phyloP scores from a whole-genome alignment of 2,329 filamentous ascomycete species.

The Leptographium flavum region DNA sequence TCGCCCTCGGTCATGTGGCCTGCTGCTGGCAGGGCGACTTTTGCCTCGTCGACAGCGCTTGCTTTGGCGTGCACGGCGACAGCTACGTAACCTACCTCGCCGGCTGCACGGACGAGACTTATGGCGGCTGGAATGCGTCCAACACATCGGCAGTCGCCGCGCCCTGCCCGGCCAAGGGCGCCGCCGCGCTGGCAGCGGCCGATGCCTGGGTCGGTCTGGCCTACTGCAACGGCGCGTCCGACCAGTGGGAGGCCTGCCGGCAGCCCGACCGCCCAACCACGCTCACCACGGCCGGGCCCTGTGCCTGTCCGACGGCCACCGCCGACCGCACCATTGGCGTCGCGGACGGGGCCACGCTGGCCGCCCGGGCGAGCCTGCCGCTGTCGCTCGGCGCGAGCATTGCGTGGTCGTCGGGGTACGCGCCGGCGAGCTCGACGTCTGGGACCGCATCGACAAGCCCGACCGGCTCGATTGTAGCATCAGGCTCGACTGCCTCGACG shows the following conservation, averaged over 20 bases:
- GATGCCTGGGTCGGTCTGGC: constrained; percentile 21
- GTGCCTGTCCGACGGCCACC: constrained; percentile 16
- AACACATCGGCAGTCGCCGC: constrained; percentile 1
- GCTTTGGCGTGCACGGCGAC: constrained; percentile 12
- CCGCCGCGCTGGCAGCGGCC: constrained; percentile 1
- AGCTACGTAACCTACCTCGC: constrained; percentile 22
- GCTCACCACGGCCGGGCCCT: constrained; percentile 14
- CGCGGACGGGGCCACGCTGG: constrained; percentile 13
- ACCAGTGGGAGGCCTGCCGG: constrained; percentile 19
- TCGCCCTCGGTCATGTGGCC: constrained; percentile 2
- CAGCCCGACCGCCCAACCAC: constrained; percentile 13
- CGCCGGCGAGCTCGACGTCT: not conserved
- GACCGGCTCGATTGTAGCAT: not conserved
- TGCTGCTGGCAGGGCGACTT: constrained; percentile 12
- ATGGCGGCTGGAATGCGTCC: constrained; percentile 10
- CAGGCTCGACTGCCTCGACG: not conserved
- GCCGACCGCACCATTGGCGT: constrained; percentile 15
- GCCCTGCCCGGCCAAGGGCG: constrained; percentile 20
- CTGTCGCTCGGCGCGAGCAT: constrained; percentile 14
- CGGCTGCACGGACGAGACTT: constrained; percentile 21
- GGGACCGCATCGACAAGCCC: not conserved
- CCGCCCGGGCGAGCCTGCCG: constrained; percentile 16
- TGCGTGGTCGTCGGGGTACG: constrained; percentile 8
- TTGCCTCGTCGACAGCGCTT: constrained; percentile 10
- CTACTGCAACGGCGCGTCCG: constrained; percentile 19